Evolutionary conservation across 108 stramenopile genomes (phyloP), one percentile per base, ranked within the genome.

Genomic region (Cyclostephanos tholiformis): DNA sequence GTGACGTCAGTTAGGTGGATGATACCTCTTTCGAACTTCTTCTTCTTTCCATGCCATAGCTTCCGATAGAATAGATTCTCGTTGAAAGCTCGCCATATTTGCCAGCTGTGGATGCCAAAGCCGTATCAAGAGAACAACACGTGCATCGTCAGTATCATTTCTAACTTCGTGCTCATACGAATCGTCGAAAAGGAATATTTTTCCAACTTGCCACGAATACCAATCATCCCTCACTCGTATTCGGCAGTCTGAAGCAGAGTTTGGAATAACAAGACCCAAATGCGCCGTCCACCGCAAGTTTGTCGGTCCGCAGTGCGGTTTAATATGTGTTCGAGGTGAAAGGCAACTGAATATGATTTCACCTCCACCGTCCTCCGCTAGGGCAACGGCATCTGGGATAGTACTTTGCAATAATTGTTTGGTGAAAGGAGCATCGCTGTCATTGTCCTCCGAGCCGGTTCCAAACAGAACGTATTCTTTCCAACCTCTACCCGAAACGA

Each of bases 91-190:
- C 30, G 25, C 26, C 44, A 46, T 46, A 17, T 14, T 0, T 46
- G 44, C 44, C 27, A 91, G 58, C n/a, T 60, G n/a, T 55, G 93
- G 91, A 79, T 95, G 90, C 90, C 89, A 92, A 38, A 89, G 78
- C 32, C 91, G 71, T 17, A 95, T 59, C 43, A 95, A 67, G 30
- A 95, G 70, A 13, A 92, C 89, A 6, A 75, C 85, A 52, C 91
- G 86, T 25, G 74, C 69, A 51, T 88, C 65, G 53, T 68, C 64
- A 2, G 86, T 83, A 67, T 88, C 82, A 71, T 92, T 92, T 38
- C 76, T 44, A 29, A 92, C 91, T 63, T 92, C 91, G 73, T 95
- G 93, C 63, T 95, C 89, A 73, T 80, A 91, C 1, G 91, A 91
- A 74, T 95, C 93, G 61, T 95, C 93, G 85, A 95, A 92, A 4